Evolutionary conservation across 2,329 filamentous ascomycete species (phyloP), one percentile per base, ranked within the genome.

Genomic region (Trichoderma guizhouense): DNA sequence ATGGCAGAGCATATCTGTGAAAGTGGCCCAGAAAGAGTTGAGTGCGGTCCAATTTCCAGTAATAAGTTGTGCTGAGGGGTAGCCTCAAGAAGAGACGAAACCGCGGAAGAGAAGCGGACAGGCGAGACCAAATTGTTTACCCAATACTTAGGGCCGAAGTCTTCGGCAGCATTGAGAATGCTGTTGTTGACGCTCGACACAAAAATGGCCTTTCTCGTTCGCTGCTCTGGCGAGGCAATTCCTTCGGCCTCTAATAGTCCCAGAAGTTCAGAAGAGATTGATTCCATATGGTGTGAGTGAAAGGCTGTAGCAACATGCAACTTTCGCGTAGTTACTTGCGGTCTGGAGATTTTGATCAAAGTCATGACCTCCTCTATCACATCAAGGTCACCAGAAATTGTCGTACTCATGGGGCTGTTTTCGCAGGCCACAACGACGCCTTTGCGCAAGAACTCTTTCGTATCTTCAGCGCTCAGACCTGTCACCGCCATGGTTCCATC

Each of bases 391-490:
- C 81, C 81, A 24, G 77, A 79, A 1, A 82, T 66, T 0, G 82
- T 83, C 1, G 81, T 75, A 53, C 75, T 80, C 1, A 36, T 39
- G 0, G 78, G 79, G 9, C 77, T 79, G 71, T 82, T 83, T 51
- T 78, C 68, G 65, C 79, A 82, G 7, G 79, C 82, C 61, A 83
- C 76, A 3, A 72, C 73, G 11, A 75, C 74, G 3, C 51, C 72
- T 6, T 51, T n/a, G 1, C n/a, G 61, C 30, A 74, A 69, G 21
- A 65, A 71, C 21, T 63, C 55, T 21, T 18, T 36, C 2, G 53
- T 36, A 3, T 69, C 47, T 12, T 72, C 57, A 32, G 47, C 36
- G 24, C 71, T 72, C n/a, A 81, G 71, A 14, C 76, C 75, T 3
- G 78, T 76, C 1, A 78, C 78, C 39, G 79, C 76, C 79, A 81